Evolutionary conservation across 495 filamentous ascomycete species (phyloP).

Genomic region (Venustampulla echinocandica): DNA sequence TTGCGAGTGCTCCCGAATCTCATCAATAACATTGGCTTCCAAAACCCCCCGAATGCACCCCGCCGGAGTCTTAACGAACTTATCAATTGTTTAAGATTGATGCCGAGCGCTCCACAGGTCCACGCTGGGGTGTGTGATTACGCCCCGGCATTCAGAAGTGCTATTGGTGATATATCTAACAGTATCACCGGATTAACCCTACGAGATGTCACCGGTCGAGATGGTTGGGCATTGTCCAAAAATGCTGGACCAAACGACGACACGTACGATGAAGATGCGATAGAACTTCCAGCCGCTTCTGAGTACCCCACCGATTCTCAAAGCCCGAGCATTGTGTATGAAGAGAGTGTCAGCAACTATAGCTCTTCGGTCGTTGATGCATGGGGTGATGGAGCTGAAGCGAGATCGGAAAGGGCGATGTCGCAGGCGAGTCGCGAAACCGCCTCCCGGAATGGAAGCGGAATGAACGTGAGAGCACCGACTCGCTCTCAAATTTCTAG

Average conservation of each 20-base stretch:
- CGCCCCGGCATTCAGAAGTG: conserved; percentile 29
- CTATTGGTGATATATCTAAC: conserved; percentile 33
- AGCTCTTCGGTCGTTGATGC: too few species aligned
- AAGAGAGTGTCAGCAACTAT: too few species aligned
- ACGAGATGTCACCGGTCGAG: conserved; percentile 25
- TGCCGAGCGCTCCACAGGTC: conserved; percentile 28
- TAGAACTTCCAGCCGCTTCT: too few species aligned
- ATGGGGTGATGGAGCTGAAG: too few species aligned
- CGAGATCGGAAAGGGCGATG: too few species aligned
- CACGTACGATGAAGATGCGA: conserved; percentile 1
- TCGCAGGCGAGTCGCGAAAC: too few species aligned
- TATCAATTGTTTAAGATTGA: conserved; percentile 24
- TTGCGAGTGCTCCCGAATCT: conserved; percentile 24
- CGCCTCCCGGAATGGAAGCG: too few species aligned
- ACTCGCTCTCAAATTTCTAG: too few species aligned
- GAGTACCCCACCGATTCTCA: too few species aligned
- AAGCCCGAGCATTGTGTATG: too few species aligned
- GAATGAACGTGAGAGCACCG: too few species aligned
- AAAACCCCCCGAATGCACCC: conserved; percentile 3
- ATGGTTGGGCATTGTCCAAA: conserved; percentile 28
- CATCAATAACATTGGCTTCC: conserved; percentile 17
- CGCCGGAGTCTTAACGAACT: conserved; percentile 26
- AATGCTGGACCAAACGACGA: conserved; percentile 12
- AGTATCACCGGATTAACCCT: conserved; percentile 30
- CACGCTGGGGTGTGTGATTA: conserved; percentile 33